Base-by-base conservation (phyloP, 306 rosid genomes). In the Sicyos baderoa region DNA sequence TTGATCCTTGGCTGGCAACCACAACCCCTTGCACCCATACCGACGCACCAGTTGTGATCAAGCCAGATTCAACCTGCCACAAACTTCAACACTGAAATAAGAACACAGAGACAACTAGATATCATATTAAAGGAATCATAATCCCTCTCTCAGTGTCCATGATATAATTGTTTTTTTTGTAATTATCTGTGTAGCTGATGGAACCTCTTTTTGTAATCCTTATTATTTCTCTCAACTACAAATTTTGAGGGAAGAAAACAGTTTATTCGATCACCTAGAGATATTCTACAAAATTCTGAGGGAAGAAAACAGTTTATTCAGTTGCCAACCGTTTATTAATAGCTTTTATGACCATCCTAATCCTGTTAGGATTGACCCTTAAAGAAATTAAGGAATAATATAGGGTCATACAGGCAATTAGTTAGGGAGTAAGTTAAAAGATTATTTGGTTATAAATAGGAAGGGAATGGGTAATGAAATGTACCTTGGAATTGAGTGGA, bases 1-100 rank as follows among this genome's bases (percentile, higher is more conserved):
- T 89, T 62, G 98, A 79, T 42, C 98, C 98, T 75, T 84, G 93
- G 76, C 98, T 92, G 72, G 85, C 66, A 68, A 84, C 89, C 78
- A 89, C 75, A 54, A 83, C 74, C 54, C 95, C 98, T 85, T 86
- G 89, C 85, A 86, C 95, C 88, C 93, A 89, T 22, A 92, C 68
- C 12, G 98, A 89, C 2, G 98, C 96, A 80, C 98, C 96, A 45
- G 96, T 92, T 7, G 96, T 69, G 45, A 87, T 76, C 68, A 52
- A 79, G 58, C 91, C 93, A 59, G 93, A 80, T 80, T 89, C 96
- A 54, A 86, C 95, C 95, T 89, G 79, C 74, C 74, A 82, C 70
- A 72, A 81, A 72, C 76, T 79, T 76, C 76, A 81, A 9, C 79
- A 37, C 78, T 77, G 78, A 42, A 84, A 80, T 59, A 45, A 71